A percentile compares a stretch with the other conserved stretches of the same genome.
Conservation (phyloP, 2,329 filamentous ascomycete species). For the Remersonia thermophila region DNA sequence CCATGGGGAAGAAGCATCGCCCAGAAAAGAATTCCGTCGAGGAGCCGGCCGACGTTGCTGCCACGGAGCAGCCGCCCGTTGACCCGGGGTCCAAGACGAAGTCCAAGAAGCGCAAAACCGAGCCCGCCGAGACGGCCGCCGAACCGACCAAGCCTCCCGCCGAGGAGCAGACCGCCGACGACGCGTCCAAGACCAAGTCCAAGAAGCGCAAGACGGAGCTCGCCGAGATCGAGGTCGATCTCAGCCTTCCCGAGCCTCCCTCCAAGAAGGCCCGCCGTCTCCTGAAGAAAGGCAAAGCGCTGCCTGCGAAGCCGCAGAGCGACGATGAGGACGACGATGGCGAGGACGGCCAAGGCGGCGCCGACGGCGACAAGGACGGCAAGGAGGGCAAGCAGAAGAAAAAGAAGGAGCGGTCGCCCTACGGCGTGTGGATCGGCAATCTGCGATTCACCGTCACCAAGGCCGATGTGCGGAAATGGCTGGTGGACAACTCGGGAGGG, state of each 20-base stretch:
- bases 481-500: conserved; percentile 59
- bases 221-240: conserved; percentile 77
- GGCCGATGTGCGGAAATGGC: conserved; percentile 62
- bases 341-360: conserved; percentile 20
- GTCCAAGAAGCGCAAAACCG: conserved; percentile 2
- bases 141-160: too few relatives aligned
- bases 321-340: conserved; percentile 29
- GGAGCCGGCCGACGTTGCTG: too few relatives aligned
- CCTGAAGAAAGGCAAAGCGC: conserved; percentile 68
- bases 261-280: conserved; percentile 88
- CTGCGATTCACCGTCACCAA: conserved; percentile 72
- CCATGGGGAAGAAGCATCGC: too few relatives aligned
- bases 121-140: too few relatives aligned
- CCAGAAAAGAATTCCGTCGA: too few relatives aligned
- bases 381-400: conserved; percentile 28
- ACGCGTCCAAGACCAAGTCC: conserved; percentile 17
- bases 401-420: conserved; percentile 54
- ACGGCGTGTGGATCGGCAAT: conserved; percentile 94
- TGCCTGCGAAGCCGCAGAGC: conserved; percentile 34
- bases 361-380: conserved; percentile 23
- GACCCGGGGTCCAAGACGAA: too few relatives aligned
- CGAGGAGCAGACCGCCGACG: too few relatives aligned
- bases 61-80: too few relatives aligned
- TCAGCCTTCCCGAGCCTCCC: conserved; percentile 79
- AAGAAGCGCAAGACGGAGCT: conserved; percentile 62